Base-by-base conservation (phyloP, 2,329 filamentous ascomycete genomes). In the Elsinoe australis region DNA sequence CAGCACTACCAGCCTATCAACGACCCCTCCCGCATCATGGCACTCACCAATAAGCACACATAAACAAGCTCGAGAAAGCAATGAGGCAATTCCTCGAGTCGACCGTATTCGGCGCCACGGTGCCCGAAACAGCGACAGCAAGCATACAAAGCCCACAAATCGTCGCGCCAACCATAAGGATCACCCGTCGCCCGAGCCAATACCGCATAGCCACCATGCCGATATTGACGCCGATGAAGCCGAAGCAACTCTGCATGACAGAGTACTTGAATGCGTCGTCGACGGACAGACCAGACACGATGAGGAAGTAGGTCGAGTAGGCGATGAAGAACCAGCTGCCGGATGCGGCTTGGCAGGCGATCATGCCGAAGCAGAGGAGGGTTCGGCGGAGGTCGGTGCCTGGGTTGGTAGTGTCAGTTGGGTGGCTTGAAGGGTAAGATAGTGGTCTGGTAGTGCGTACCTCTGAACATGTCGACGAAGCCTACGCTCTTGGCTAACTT, bases 261-360 rank as follows among this genome's bases (percentile, higher is more conserved):
- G 70, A 65, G 32, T 74, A 75, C 36, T 69, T 64, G 58, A 76
- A 76, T 1, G 72, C 64, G 18, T 71, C 64, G 21, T 64, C 58
- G 21, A 71, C 64, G 12, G 21, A 28, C 24, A 44, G 26, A 4
- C 46, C 46, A 2, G 33, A 73, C 70, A 78, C 77, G 54, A 72
- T 68, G 55, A 79, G 74, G 64, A 79, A 78, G 59, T 78, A 79
- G 2, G 75, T 77, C 18, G 68, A 67, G 53, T 74, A 76, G 1
- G 71, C 75, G 24, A 56, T 54, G 22, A 64, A 61, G 51, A 64
- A 64, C 61, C 64, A 63, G 35, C 59, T 54, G 2, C 62, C 62
- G 2, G 59, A 61, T 10, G 61, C 57, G 34, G 61, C 61, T 51
- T 64, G 62, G 1, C 62, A 52, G 1, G 58, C 56, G 15, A 64